Evolutionary conservation across 2,329 filamentous ascomycete genomes (phyloP), one percentile per base, ranked within the genome.

Genomic region (Alternaria consortialis): DNA sequence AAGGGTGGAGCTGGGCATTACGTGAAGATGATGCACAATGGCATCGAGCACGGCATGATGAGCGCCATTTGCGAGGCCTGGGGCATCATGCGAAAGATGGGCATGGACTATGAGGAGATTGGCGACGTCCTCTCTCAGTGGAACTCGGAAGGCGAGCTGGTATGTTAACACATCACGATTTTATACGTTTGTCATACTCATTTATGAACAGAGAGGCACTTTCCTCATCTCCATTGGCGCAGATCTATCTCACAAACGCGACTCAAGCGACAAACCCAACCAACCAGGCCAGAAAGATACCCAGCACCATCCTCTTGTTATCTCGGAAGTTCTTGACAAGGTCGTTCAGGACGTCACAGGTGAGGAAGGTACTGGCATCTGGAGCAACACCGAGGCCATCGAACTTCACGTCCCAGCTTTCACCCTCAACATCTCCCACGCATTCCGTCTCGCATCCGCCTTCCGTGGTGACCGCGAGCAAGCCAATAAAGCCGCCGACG

Each of bases 21-120:
- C 69, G 88, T 91, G 40, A 92, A 92, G 80, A 92, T 91, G 88
- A 84, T 91, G 4, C 90, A 92, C 73, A 91, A 92, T 65, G 89
- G 89, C 1, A 91, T 92, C 62, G 89, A 92, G 72, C 88, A 91
- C 62, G 89, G 88, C 2, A 90, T 92, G 86, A 85, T 92, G 80
- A 86, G 84, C 54, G 82, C 84, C 0, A 82, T 91, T 6, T 85
- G 85, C 13, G 90, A 92, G 73, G 86, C 86, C 3, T 92, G 88
- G 87, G 82, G 82, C 0, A 82, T 91, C 32, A 86, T 92, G 80
- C 81, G 83, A 36, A 81, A 82, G 43, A 78, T 91, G 25, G 84
- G 83, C 0, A 84, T 91, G 80, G 75, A 72, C 6, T 84, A 88
- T 56, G 85, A 90, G 8, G 84, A 90, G 66, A 86, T 91, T 48